phyloP scores from a whole-genome alignment of 257 asterid genomes.

The Lithospermum erythrorhizon region DNA sequence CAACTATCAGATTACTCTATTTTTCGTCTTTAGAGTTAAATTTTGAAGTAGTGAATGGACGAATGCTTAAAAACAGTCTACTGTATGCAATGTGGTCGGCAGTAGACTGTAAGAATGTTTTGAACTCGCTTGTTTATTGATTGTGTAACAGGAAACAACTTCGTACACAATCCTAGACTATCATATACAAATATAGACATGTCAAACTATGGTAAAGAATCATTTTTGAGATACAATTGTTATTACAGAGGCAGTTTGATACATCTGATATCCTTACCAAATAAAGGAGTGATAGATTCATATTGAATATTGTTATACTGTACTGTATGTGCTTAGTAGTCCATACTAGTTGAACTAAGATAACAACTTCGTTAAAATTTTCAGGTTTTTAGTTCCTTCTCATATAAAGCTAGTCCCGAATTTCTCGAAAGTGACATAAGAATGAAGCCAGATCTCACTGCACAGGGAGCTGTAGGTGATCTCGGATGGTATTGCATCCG shows the following conservation, averaged over 20 bases:
- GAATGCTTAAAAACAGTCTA: no score
- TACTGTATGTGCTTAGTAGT: not conserved
- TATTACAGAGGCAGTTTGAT: no score
- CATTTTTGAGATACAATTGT: no score
- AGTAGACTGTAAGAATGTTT: no score
- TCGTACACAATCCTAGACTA: no score
- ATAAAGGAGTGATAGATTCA: not conserved
- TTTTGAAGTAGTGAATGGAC: not conserved
- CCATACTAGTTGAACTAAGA: not conserved
- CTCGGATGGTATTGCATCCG: constrained; percentile 71
- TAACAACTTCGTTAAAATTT: not conserved
- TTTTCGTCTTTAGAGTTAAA: no score
- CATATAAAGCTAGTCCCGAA: constrained; percentile 25
- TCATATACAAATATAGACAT: no score
- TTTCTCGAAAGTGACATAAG: constrained; percentile 55
- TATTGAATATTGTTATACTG: not conserved
- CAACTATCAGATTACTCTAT: no score
- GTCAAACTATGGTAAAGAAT: no score
- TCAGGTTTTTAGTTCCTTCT: constrained; percentile 43
- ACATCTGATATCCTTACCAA: no score
- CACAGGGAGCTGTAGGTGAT: constrained; percentile 71
- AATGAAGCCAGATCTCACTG: constrained; percentile 59
- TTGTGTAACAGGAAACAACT: no score
- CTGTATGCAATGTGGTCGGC: not conserved
- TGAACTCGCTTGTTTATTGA: no score